Base-by-base conservation (phyloP, 371 early-diverging fungal genomes). In the Haplosporangium sp. region DNA sequence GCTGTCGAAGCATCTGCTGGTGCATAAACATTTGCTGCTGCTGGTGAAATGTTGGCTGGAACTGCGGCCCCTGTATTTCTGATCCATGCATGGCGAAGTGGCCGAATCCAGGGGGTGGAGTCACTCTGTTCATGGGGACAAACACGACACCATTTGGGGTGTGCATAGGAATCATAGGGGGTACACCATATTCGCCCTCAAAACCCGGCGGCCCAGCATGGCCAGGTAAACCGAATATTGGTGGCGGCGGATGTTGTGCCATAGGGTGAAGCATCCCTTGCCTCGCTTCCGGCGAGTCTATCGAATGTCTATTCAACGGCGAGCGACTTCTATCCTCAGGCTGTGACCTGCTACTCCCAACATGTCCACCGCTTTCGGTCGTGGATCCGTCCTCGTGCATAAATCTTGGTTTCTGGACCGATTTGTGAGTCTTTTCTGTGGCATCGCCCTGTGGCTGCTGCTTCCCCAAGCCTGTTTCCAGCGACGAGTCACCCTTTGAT, bases 101-200 rank as follows among this genome's bases (percentile, higher is more conserved):
- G 1, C 62, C 69, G 55, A 68, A 68, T 1, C 69, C 74, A 46
- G 75, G 69, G 10, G 74, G 74, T 5, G 73, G 67, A 0, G 68
- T 64, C 61, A 74, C 60, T 51, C 74, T 53, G 56, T 57, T 69
- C 62, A 69, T 48, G 13, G 69, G 64, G 54, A 74, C 55, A 51
- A 60, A 74, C 6, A 66, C 53, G 3, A 66, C 14, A 13, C 67
- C 67, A 18, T 66, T 66, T 3, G 64, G 75, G 16, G 64, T 55
- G 2, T 67, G 75, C 12, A 60, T 47, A 8, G 69, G 69, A 10
- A 51, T 62, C 53, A 63, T 64, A 10, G 38, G 50, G 11, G 74
- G 60, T 3, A 50, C 57, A 18, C 63, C 63, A 47, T 51, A 69
- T 5, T 69, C 62, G 40, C 41, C 21, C 16, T 72, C 73, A 7